A percentile compares a stretch with the other conserved stretches of the same genome.
phyloP scores from a whole-genome alignment of 2,329 filamentous ascomycete genomes.

The Thyridium curvatum region DNA sequence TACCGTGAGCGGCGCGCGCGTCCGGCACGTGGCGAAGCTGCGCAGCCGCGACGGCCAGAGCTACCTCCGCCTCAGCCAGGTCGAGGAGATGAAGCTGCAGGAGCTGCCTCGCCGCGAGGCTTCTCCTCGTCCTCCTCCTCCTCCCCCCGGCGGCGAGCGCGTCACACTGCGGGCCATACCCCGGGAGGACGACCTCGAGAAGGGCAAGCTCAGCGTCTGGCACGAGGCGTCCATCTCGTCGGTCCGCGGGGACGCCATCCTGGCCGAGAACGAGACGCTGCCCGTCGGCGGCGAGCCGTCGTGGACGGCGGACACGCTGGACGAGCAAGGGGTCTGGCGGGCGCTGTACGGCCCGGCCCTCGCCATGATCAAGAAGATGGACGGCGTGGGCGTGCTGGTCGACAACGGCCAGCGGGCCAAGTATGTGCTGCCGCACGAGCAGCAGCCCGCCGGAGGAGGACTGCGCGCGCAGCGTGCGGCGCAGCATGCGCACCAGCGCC shows the following conservation, averaged over 20 bases:
- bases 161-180: not conserved
- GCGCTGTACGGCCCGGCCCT: conserved; percentile 17
- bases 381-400: conserved; percentile 17
- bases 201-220: conserved; percentile 16
- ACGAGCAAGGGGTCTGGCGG: conserved; percentile 10
- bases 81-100: conserved; percentile 2
- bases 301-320: conserved; percentile 13
- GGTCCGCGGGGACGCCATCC: conserved; percentile 12
- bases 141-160: conserved; percentile 5
- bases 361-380: conserved; percentile 19
- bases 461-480: no score
- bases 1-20: no score
- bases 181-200: conserved; percentile 4
- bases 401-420: conserved; percentile 10
- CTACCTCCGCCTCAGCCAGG: conserved; percentile 14
- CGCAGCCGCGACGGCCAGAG: conserved; percentile 6
- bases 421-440: no score
- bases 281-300: conserved; percentile 13
- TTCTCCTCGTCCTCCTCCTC: no score
- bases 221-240: conserved; percentile 22
- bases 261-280: conserved; percentile 16
- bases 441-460: no score
- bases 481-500: no score
- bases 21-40: no score
- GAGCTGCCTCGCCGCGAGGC: not conserved